Evolutionary conservation across 2,329 filamentous ascomycete species (phyloP), one percentile per base, ranked within the genome.

Genomic region (Fusarium zealandicum): DNA sequence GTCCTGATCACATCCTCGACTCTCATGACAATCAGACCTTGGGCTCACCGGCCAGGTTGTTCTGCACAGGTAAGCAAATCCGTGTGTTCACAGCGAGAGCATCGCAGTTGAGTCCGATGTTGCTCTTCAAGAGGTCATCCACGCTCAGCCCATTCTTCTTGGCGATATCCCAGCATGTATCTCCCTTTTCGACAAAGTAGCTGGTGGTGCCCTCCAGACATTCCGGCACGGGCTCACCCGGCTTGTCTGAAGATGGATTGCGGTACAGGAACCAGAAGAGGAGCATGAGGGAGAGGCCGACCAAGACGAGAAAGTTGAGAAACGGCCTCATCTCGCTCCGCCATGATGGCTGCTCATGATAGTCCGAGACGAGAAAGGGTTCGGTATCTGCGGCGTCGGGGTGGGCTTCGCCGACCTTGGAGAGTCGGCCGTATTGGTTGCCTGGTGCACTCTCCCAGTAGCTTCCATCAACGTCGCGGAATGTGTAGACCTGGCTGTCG

Each of bases 251-350:
- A 11, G 65, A 64, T 0, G 73, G 64, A 3, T 68, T 69, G 48
- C 69, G 65, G 51, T 72, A 69, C 14, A 82, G 70, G 67, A 77
- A 78, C 77, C 78, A 82, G 54, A 80, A 77, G 36, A 85, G 62
- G 14, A 77, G 66, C 28, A 85, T 64, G 40, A 86, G 69, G 54
- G 78, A 80, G 13, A 84, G 63, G 4, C 81, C 73, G 46, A 83
- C 74, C 30, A 86, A 68, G 55, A 85, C 69, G 47, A 81, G 82
- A 70, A 85, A 86, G 65, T 84, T 84, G 64, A 86, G 73, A 59
- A 86, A 72, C n/a, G 80, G 80, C 72, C 76, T 77, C 72, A 82
- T 72, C 54, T 82, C 78, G 28, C 77, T 75, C 25, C 82, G 76
- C 77, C 82, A 80, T 6, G 82, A 79, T 27, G 72, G 70, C 32